A percentile compares a stretch with the other conserved stretches of the same genome.
phyloP scores from a whole-genome alignment of 768 basidiomycete genomes.

The Cubamyces lactineus region DNA sequence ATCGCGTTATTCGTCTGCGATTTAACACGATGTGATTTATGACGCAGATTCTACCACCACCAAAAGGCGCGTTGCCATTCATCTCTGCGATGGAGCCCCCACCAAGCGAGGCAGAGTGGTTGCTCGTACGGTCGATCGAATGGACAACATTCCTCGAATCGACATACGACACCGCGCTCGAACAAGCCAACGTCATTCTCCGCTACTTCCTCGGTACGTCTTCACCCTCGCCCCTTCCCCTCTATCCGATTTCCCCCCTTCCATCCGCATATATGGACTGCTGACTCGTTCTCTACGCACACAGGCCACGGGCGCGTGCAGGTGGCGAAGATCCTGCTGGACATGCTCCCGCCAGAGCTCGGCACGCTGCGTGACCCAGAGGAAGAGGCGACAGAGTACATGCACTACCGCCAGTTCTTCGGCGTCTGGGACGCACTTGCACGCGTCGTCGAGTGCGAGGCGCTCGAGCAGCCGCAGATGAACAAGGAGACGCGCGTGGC shows the following conservation, averaged over 20 bases:
- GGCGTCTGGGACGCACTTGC: conserved; percentile 69
- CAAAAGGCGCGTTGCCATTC: conserved; percentile 62
- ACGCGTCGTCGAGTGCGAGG: conserved; percentile 61
- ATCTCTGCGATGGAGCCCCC: conserved; percentile 59
- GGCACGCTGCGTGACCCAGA: conserved; percentile 67
- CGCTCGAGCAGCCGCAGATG: conserved; percentile 58
- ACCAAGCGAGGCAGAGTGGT: conserved; percentile 57
- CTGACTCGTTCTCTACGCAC: not conserved
- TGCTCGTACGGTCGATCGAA: conserved; percentile 86
- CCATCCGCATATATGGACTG: not conserved
- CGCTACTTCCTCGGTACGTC: conserved; percentile 86
- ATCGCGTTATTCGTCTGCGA: not conserved
- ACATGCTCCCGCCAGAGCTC: conserved; percentile 65
- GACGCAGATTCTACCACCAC: conserved; percentile 51
- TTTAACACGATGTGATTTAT: not conserved
- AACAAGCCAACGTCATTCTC: conserved; percentile 85
- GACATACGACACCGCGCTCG: conserved; percentile 78
- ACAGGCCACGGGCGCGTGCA: conserved; percentile 75
- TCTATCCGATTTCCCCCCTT: not conserved
- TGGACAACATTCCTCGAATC: conserved; percentile 84
- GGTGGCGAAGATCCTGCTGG: conserved; percentile 62
- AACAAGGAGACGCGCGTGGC: conserved; percentile 57
- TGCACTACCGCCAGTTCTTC: conserved; percentile 84
- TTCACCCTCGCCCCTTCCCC: not conserved
- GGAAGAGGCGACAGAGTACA: conserved; percentile 70